Base-by-base conservation (phyloP, 345 rosid species). In the Geranium brycei region DNA sequence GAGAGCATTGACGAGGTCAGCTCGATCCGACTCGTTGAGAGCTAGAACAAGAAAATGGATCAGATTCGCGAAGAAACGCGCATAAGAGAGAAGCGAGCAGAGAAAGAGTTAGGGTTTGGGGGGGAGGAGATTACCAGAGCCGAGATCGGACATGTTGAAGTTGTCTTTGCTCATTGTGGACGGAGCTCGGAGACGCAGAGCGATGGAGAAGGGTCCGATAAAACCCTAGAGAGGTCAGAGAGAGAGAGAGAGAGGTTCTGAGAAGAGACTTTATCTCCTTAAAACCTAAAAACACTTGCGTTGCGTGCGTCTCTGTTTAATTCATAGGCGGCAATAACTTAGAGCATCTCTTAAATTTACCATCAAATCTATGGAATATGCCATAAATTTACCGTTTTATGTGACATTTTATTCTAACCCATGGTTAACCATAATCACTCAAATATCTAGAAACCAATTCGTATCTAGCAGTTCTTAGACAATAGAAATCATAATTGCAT, bases 1-100 rank as follows among this genome's bases (percentile, higher is more conserved):
- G 35, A 92, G 88, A 63, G 78, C 87, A 68, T 73, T 87, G 51
- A 83, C 95, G 55, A 92, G 93, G 30, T 82, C 96, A 8, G 87
- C 90, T 14, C 95, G 89, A 77, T 75, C 82, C 70, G 65, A 87
- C 10, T 80, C 86, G 68, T 81, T 82, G 64, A 89, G 88, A 68
- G 86, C 98, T 92, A 51, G 30, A 61, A 38, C 65, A 19, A 59
- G 35, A 28, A 57, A 66, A 61, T 5, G 35, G 60, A 56, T 1
- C 31, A 41, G 19, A 53, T 16, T 30, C 69, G 15, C 11, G 47
- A 38, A 5, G 30, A 14, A 8, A 59, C 28, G 28, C 28, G 2
- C 28, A 19, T 17, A 53, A 1, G 41, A 31, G 4, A 55, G 4
- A 14, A 14, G 17, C 0, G 59, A 0, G 17, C 16, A 41, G 2